Evolutionary conservation across 805 yeast species (phyloP), one percentile per base, ranked within the genome.

Genomic region (Saturnispora ahearnii): DNA sequence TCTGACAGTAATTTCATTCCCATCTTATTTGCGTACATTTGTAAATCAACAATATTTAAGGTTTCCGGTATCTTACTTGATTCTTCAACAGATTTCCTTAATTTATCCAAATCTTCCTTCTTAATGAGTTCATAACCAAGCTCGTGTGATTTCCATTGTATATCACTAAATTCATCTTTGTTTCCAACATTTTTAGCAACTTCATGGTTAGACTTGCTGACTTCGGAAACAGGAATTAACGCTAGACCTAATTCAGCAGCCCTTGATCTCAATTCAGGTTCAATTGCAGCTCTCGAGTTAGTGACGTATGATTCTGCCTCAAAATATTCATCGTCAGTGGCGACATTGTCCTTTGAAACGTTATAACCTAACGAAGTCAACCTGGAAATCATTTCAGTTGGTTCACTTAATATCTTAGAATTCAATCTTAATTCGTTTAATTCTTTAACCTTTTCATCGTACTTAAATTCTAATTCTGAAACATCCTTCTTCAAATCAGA

Each of bases 1-100:
- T 57, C 52, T 0, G 73, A 59, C 21, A 72, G 48, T 4, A 71
- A 59, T 4, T 54, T 57, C 49, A 69, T 55, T 1, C 72, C 74
- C 26, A 67, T 55, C 11, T 60, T 63, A 6, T 55, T 33, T 6
- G 66, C 67, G 32, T 48, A 48, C 28, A 42, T 30, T 34, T 57
- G 54, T 36, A 41, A 44, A 41, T 41, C 57, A 28, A 53, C 51
- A 26, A 56, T 51, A 4, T 55, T 36, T 5, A 51, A 45, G 3
- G 42, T 32, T 9, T 44, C 50, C 8, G 56, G 56, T 31, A 43
- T 21, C n/a, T 24, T 40, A 48, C 44, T 41, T 10, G 45, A 41
- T 21, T 41, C 45, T 46, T 47, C 38, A 12, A 42, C 48, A 10
- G 36, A 40, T 11, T 47, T 47, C 13, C 44, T 47, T 22, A 62